Conservation (phyloP, 257 asterid genomes). For the Przewalskia tangutica region DNA sequence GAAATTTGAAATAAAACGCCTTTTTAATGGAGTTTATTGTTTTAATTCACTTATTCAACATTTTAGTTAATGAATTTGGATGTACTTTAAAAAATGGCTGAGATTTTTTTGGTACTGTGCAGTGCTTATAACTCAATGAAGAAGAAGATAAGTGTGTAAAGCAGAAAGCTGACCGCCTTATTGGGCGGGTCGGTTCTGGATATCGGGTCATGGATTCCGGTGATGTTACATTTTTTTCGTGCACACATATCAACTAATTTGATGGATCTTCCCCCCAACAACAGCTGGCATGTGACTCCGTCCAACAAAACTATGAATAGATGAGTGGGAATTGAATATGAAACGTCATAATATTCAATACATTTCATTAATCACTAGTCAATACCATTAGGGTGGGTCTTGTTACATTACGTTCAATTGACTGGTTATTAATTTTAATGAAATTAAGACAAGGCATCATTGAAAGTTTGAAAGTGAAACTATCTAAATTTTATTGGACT, state of each 20-base stretch:
- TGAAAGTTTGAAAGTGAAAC: no score
- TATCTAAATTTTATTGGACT: not conserved
- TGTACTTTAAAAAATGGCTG: no score
- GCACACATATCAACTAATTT: no score
- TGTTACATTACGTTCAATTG: not conserved
- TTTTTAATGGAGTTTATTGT: not conserved
- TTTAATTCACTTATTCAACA: slow-evolving; percentile 5
- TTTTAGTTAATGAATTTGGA: not conserved
- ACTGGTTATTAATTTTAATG: not conserved
- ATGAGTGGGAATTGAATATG: no score
- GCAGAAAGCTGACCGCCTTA: not conserved
- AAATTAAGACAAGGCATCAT: not conserved
- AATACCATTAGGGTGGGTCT: not conserved
- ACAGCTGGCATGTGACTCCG: no score
- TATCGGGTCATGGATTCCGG: no score
- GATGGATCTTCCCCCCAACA: no score
- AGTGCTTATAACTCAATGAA: not conserved
- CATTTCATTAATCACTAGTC: no score
- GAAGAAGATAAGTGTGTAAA: not conserved
- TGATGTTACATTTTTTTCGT: no score
- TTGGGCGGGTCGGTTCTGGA: not conserved
- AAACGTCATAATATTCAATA: no score
- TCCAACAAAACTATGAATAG: no score
- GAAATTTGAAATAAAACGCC: not conserved
- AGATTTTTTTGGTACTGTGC: not conserved